phyloP scores from a whole-genome alignment of 2,329 filamentous ascomycete species.

The Phialemoniopsis sp. region DNA sequence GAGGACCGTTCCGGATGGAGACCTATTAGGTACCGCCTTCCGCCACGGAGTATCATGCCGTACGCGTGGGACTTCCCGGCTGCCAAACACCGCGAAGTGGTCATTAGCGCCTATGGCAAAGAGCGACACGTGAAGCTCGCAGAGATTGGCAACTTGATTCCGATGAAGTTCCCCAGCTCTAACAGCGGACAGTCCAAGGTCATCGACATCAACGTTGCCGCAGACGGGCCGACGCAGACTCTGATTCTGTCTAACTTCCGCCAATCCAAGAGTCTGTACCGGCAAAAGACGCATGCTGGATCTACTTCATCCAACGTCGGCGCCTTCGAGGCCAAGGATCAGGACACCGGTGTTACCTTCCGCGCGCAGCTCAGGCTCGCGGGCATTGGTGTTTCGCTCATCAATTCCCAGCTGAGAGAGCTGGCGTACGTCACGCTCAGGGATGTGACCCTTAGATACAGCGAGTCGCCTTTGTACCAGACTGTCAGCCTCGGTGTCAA shows the following conservation, averaged over 20 bases:
- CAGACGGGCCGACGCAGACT: conserved; percentile 92
- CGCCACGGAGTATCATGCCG: conserved; percentile 95
- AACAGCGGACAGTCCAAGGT: conserved; percentile 71
- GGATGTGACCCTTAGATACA: conserved; percentile 86
- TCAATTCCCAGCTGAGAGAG: conserved; percentile 89
- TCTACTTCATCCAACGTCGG: conserved; percentile 25
- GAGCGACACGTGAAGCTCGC: conserved; percentile 91
- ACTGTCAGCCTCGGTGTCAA: conserved; percentile 88
- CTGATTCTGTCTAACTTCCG: conserved; percentile 93
- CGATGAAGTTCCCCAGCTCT: conserved; percentile 76
- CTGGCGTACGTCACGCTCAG: conserved; percentile 90
- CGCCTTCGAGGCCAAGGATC: conserved; percentile 90
- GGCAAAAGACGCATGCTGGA: conserved; percentile 48
- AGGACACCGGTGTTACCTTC: conserved; percentile 85
- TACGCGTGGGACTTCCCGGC: conserved; percentile 99
- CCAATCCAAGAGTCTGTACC: conserved; percentile 86
- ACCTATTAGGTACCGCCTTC: conserved; percentile 86
- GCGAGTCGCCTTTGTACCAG: conserved; percentile 90
- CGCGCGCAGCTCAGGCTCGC: conserved; percentile 83
- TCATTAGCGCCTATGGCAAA: conserved; percentile 73
- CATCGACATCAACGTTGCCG: conserved; percentile 93
- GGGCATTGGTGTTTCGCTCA: conserved; percentile 86
- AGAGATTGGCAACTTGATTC: conserved; percentile 93
- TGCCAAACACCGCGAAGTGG: conserved; percentile 90
- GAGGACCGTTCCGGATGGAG: conserved; percentile 86